Evolutionary conservation across 1,139 yeast species (phyloP).

Genomic region (Wickerhamiella pararugosa): DNA sequence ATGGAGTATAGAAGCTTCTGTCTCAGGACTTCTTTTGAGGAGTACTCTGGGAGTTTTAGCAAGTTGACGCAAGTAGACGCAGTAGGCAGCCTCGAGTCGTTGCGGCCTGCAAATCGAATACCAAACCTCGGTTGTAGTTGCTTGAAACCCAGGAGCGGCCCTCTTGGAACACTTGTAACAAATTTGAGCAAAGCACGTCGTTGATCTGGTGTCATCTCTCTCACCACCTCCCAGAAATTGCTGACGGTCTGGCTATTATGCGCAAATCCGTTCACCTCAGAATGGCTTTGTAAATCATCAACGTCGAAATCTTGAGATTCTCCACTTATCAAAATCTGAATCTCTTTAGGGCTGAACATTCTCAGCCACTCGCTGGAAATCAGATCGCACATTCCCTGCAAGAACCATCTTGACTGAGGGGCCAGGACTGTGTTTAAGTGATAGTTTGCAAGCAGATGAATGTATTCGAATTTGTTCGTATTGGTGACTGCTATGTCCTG

Average conservation of each 20-base stretch:
- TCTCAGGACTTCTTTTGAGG: constrained; percentile 39
- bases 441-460: constrained; percentile 65
- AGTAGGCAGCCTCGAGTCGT: constrained; percentile 54
- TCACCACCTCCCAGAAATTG: constrained; percentile 63
- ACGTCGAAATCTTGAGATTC: constrained; percentile 57
- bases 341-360: constrained; percentile 71
- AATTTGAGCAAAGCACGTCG: constrained; percentile 55
- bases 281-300: constrained; percentile 47
- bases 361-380: constrained; percentile 62
- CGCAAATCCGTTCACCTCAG: constrained; percentile 52
- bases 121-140: constrained; percentile 68
- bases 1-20: constrained; percentile 64
- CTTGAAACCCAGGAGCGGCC: constrained; percentile 78
- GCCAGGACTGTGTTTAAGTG: constrained; percentile 52
- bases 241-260: constrained; percentile 37
- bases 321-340: constrained; percentile 78
- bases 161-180: constrained; percentile 82
- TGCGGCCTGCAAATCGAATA: constrained; percentile 52
- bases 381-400: constrained; percentile 55
- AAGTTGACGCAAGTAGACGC: constrained; percentile 88
- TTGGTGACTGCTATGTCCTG: constrained; percentile 37
- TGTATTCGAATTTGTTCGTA: constrained; percentile 55
- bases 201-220: constrained; percentile 49
- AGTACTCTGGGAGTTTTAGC: constrained; percentile 71
- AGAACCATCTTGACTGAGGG: constrained; percentile 47